These are phyloP conservation scores for Epichloe elymi DNA, from an alignment of 2,329 filamentous ascomycete species.

Conservation along the genomic window DNA sequence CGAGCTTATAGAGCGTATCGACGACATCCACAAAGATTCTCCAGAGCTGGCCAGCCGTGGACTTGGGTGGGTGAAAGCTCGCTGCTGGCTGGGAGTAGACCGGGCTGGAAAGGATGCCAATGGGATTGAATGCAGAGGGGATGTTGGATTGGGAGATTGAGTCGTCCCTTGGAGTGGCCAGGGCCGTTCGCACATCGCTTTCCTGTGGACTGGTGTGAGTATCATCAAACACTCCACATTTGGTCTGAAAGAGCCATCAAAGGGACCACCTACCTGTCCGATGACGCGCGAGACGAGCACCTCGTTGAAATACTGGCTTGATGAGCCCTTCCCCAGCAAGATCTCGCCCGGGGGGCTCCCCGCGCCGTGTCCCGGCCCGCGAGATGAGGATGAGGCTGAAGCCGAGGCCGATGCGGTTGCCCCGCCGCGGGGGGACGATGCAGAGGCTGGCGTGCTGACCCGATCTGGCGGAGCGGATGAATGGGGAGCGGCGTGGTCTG, in stretches of 20 bases:
- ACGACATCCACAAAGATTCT: constrained; percentile 15
- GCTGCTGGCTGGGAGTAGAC: constrained; percentile 8
- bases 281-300: constrained; percentile 21
- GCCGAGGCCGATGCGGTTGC: not conserved
- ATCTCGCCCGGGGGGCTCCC: constrained; percentile 11
- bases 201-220: not conserved
- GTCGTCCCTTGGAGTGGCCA: constrained; percentile 5
- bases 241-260: not conserved
- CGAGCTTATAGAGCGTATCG: constrained; percentile 16
- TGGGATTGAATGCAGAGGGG: constrained; percentile 17
- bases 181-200: not conserved
- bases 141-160: constrained; percentile 1
- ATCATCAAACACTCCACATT: not conserved
- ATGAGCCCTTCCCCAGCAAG: constrained; percentile 18
- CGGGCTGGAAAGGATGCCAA: constrained; percentile 19
- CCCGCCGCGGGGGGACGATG: no score
- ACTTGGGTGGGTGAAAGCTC: constrained; percentile 14
- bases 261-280: constrained; percentile 15
- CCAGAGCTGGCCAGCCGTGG: constrained; percentile 18
- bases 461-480: not conserved
- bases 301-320: constrained; percentile 25
- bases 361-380: not conserved
- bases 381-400: not conserved
- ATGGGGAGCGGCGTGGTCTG: not conserved
- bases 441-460: no score